These are phyloP conservation scores for Hamigera avellanea DNA, from an alignment of 495 filamentous ascomycete genomes.

Conservation along the genomic window DNA sequence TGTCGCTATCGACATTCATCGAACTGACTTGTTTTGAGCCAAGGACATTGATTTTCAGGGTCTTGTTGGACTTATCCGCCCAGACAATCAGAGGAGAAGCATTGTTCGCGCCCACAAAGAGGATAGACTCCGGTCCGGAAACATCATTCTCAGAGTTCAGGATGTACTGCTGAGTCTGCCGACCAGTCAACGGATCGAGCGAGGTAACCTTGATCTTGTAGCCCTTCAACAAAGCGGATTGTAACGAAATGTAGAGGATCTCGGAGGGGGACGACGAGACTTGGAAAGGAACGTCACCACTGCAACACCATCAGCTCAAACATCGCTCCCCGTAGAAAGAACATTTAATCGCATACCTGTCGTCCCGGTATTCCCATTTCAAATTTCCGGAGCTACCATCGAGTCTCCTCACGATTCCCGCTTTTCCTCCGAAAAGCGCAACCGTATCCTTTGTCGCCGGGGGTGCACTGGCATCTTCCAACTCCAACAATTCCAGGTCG, in stretches of 20 bases:
- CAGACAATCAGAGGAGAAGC: constrained; percentile 72
- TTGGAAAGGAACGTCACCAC: constrained; percentile 62
- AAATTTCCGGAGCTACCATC: constrained; percentile 61
- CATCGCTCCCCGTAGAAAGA: too few species aligned
- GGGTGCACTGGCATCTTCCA: constrained; percentile 41
- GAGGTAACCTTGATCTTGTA: constrained; percentile 63
- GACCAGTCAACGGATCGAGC: constrained; percentile 60
- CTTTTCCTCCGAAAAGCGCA: constrained; percentile 46
- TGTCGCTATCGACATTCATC: constrained; percentile 37
- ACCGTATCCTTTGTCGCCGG: constrained; percentile 54
- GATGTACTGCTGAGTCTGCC: constrained; percentile 48
- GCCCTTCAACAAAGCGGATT: constrained; percentile 51
- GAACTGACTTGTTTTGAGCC: constrained; percentile 52
- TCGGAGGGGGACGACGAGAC: constrained; percentile 63
- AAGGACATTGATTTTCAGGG: constrained; percentile 69
- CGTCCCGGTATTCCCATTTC: constrained; percentile 65
- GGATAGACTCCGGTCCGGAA: constrained; percentile 49
- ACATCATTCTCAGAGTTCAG: constrained; percentile 67
- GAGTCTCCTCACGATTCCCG: constrained; percentile 54
- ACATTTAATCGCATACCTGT: constrained; percentile 42
- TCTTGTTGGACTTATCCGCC: constrained; percentile 57
- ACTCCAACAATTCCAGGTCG: constrained; percentile 72
- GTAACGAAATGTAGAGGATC: constrained; percentile 67
- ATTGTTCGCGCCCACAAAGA: constrained; percentile 76
- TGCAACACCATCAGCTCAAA: too few species aligned